A percentile compares a stretch with the other conserved stretches of the same genome.
These are phyloP conservation scores for Graphiopsis chlorocephala DNA, from an alignment of 2,329 filamentous ascomycete genomes.

Conservation along the genomic window DNA sequence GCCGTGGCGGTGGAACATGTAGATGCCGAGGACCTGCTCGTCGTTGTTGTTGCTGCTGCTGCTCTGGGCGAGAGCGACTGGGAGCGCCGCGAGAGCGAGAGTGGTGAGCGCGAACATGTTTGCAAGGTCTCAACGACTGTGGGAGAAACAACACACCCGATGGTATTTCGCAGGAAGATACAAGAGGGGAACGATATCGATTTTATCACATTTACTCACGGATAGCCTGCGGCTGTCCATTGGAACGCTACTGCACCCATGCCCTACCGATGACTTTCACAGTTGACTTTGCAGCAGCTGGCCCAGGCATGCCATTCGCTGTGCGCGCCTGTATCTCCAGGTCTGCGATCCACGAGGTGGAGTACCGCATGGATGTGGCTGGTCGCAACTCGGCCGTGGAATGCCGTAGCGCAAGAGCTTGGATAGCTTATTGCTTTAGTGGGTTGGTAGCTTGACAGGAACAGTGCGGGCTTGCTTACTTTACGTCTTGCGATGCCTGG, in stretches of 20 bases:
- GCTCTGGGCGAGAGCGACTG: slow-evolving; percentile 28
- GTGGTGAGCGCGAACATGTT: slow-evolving; percentile 9
- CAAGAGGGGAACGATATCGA: background rate
- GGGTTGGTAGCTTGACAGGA: background rate
- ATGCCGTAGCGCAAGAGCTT: slow-evolving; percentile 5
- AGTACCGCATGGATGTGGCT: background rate
- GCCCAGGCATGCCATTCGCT: slow-evolving; percentile 1
- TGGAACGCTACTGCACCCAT: slow-evolving; percentile 10
- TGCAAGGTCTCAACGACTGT: background rate
- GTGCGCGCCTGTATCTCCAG: slow-evolving; percentile 3
- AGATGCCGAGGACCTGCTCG: slow-evolving; percentile 76
- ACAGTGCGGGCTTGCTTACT: background rate
- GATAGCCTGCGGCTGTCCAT: background rate
- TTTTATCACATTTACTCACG: background rate
- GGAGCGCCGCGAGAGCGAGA: slow-evolving; percentile 28
- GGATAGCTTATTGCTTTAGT: slow-evolving; percentile 9
- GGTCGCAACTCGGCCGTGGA: slow-evolving; percentile 1
- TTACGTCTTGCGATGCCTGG: background rate
- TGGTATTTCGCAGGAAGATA: background rate
- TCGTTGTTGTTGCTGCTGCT: slow-evolving; percentile 19
- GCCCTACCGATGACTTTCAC: slow-evolving; percentile 9
- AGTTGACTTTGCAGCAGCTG: slow-evolving; percentile 6
- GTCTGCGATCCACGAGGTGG: slow-evolving; percentile 3
- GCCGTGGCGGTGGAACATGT: slow-evolving; percentile 86
- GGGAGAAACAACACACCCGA: background rate